Percentiles rank a stretch among this genome's conserved stretches.
phyloP scores from a whole-genome alignment of 2,329 filamentous ascomycete genomes.

The Fusarium stilboides region DNA sequence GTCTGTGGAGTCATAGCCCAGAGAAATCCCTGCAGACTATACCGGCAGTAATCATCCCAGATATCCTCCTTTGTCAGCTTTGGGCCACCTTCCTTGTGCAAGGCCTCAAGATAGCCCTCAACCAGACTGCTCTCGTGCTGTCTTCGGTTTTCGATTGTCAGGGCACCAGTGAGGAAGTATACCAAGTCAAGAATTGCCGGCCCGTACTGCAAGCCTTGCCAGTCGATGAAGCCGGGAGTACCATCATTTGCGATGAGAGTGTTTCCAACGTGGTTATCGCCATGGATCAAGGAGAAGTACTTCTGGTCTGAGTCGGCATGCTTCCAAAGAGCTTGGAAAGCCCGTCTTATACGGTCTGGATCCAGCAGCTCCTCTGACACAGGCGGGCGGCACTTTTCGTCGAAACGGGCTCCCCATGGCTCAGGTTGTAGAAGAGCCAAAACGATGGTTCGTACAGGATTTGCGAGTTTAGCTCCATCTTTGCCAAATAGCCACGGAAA shows the following conservation, averaged over 20 bases:
- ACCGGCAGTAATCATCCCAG: conserved; percentile 3
- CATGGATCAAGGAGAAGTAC: conserved; percentile 4
- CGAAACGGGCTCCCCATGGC: conserved; percentile 3
- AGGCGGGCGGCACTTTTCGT: neutral
- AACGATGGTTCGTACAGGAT: neutral
- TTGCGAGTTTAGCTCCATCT: neutral
- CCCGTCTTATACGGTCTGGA: neutral
- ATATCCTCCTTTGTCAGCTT: neutral
- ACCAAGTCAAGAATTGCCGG: conserved; percentile 3
- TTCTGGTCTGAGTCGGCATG: conserved; percentile 1
- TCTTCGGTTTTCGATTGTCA: neutral
- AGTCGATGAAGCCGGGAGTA: neutral
- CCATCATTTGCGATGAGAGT: conserved; percentile 2
- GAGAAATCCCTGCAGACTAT: conserved; percentile 3
- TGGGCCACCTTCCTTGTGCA: conserved; percentile 5
- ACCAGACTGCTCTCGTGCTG: neutral
- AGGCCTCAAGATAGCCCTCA: neutral
- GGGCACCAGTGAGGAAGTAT: neutral
- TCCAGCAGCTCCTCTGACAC: conserved; percentile 1
- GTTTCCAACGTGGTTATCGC: conserved; percentile 9
- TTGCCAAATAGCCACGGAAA: conserved; percentile 10
- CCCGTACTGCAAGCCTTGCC: conserved; percentile 8
- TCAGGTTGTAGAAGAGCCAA: conserved; percentile 1
- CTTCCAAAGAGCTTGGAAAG: neutral
- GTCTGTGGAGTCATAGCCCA: conserved; percentile 13